Percentiles rank a stretch among this genome's conserved stretches.
Evolutionary conservation across 495 filamentous ascomycete species (phyloP).

Genomic region (Neurospora sp.): DNA sequence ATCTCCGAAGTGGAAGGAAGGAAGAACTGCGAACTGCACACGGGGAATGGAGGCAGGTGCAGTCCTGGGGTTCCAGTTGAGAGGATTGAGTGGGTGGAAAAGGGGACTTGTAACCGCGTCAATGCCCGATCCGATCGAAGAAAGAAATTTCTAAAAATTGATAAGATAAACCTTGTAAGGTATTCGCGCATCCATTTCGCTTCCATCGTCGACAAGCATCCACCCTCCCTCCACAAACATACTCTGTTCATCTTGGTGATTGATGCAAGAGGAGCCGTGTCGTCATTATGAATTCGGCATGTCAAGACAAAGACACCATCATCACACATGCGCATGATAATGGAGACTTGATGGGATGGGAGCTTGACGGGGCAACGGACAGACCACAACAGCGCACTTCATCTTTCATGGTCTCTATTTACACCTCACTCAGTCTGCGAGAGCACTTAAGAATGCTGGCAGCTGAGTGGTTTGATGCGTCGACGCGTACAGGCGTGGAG

Average conservation of each 20-base stretch:
- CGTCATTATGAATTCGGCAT: neutral
- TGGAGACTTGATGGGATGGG: neutral
- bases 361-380: neutral
- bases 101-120: neutral
- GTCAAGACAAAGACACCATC: neutral
- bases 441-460: neutral
- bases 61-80: neutral
- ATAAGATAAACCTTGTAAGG: neutral
- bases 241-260: neutral
- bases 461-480: neutral
- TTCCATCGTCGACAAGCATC: neutral
- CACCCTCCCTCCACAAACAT: neutral
- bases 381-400: neutral
- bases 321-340: neutral
- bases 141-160: neutral
- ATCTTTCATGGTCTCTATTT: neutral
- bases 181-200: neutral
- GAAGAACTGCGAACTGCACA: neutral
- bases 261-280: neutral
- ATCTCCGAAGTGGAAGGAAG: neutral
- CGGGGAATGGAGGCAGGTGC: neutral
- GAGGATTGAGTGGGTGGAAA: neutral
- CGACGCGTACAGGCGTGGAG: neutral
- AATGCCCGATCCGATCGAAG: neutral
- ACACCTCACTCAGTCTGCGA: neutral